A percentile compares a stretch with the other conserved stretches of the same genome.
Evolutionary conservation across 1,139 yeast species (phyloP).

Genomic region (Zygosaccharomyces sapae): DNA sequence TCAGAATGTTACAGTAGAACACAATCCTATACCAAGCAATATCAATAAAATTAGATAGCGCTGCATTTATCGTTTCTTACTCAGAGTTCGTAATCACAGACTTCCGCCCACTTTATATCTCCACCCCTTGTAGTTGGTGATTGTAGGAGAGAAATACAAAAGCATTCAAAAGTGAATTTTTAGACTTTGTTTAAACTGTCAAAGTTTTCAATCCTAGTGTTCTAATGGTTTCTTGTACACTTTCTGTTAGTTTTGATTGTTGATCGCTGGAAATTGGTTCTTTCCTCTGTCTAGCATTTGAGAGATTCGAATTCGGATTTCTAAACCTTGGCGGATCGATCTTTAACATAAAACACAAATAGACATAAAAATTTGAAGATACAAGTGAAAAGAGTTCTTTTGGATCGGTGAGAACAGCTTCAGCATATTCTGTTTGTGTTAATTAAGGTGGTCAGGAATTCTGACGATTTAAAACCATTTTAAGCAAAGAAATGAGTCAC

Average conservation of each 20-base stretch:
- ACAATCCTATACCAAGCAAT: not conserved
- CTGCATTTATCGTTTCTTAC: not conserved
- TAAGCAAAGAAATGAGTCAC: not conserved
- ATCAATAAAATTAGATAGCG: not conserved
- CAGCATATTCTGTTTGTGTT: not conserved
- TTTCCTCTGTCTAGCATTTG: not conserved
- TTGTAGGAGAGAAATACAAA: not conserved
- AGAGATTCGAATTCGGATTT: slow-evolving; percentile 1
- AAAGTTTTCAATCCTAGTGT: not conserved
- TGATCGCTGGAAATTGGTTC: not conserved
- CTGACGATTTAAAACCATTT: not conserved
- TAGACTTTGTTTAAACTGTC: not conserved
- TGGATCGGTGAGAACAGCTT: not conserved
- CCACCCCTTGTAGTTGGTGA: not conserved
- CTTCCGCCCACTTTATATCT: not conserved
- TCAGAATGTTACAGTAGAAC: slow-evolving; percentile 65
- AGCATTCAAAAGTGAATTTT: not conserved
- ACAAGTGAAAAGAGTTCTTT: not conserved
- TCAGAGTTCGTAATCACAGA: not conserved
- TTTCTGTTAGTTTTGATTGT: not conserved
- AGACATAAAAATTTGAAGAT: slow-evolving; percentile 1
- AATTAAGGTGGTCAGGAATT: not conserved
- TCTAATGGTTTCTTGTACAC: not conserved
- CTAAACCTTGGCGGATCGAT: slow-evolving; percentile 8
- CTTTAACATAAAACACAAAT: slow-evolving; percentile 1